Evolutionary conservation across 768 basidiomycete genomes (phyloP), one percentile per base, ranked within the genome.

Genomic region (Coprinellus micaceus): DNA sequence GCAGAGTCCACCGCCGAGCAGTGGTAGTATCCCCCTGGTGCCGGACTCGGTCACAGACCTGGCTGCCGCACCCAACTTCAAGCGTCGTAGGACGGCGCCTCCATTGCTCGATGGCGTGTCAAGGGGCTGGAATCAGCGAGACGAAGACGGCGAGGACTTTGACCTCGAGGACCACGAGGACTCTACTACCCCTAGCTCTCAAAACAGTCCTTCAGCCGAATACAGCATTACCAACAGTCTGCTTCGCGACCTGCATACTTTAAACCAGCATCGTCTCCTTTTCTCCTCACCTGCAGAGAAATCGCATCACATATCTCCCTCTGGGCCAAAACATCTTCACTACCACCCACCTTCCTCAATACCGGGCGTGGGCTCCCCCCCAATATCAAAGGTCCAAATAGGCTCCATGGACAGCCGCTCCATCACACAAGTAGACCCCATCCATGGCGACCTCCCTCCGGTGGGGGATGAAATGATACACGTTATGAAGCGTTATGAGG

Each of bases 161-260:
- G 54, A 61, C 19, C 52, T 62, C 11, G 50, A 58, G 15, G 61
- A 66, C 39, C 58, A 64, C 10, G 60, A 66, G 26, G 61, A 70
- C 22, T 66, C 65, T 53, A 10, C 36, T 28, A 48, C 2, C 4
- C 50, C 13, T 9, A 40, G 3, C 60, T 47, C 47, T 46, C 50
- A 43, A 22, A 44, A 37, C 22, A 53, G 46, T 68, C 67, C 47
- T 49, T 62, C 51, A 63, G 53, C 71, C 63, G 71, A 79, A 59
- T 92, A 91, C 72, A 79, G 79, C 64, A 71, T 74, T 29, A 74
- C 81, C 54, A 92, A 92, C 69, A 78, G 61, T 46, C 71, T 88
- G 60, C 80, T 92, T 36, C 83, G 86, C 55, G 83, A 90, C 62
- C 66, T 91, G 51, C 89, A 91, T 62, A 76, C 82, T 37, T 75